These are phyloP conservation scores for Cicer cuneatum DNA, from an alignment of 306 rosid genomes.

Conservation along the genomic window DNA sequence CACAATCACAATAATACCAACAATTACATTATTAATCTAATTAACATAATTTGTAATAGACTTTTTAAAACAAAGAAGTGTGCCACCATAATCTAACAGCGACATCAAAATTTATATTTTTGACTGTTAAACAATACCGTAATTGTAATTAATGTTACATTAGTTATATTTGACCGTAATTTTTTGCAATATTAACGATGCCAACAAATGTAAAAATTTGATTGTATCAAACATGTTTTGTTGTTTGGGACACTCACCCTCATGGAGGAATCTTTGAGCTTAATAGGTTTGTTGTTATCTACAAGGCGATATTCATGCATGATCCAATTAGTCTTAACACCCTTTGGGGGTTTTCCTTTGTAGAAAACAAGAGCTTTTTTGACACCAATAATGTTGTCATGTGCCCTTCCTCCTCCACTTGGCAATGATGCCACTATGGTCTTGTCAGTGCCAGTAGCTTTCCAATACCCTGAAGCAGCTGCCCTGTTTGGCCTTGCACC, in stretches of 20 bases:
- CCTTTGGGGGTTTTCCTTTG: slow-evolving; percentile 69
- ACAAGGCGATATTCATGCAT: slow-evolving; percentile 75
- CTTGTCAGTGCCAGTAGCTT: slow-evolving; percentile 66
- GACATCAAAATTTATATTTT: background rate
- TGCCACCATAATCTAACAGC: background rate
- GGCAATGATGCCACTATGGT: slow-evolving; percentile 46
- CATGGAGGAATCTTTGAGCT: slow-evolving; percentile 62
- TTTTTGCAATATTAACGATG: too few species aligned
- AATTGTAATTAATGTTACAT: background rate
- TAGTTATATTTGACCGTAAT: background rate
- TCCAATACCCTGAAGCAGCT: slow-evolving; percentile 80
- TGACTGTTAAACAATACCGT: background rate
- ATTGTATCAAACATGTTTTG: too few species aligned
- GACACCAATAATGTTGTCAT: slow-evolving; percentile 59
- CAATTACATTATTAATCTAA: background rate
- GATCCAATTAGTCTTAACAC: slow-evolving; percentile 69
- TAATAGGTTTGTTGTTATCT: slow-evolving; percentile 45
- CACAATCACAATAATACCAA: background rate
- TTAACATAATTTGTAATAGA: background rate
- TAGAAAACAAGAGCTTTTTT: slow-evolving; percentile 70
- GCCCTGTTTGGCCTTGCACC: slow-evolving; percentile 78
- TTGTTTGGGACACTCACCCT: slow-evolving; percentile 46
- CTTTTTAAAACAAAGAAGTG: background rate
- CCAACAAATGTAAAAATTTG: too few species aligned
- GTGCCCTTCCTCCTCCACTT: slow-evolving; percentile 34